Conservation (phyloP, 495 filamentous ascomycete genomes). For the Penicillium antarcticum region DNA sequence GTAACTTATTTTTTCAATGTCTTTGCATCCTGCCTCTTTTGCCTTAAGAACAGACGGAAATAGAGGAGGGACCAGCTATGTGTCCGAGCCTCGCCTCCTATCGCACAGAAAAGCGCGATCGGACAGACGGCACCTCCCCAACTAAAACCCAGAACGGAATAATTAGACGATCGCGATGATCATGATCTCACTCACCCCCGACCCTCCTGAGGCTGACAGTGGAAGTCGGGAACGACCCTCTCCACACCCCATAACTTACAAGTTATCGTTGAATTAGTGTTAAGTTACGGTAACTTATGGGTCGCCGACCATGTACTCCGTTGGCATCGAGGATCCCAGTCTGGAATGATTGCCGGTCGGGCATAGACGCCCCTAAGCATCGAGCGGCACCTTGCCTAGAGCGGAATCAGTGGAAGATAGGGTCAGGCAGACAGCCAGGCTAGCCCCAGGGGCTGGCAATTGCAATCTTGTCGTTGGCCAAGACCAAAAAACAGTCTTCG, state of each 20-base stretch:
- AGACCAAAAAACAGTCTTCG: constrained; percentile 5
- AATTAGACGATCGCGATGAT: constrained; percentile 27
- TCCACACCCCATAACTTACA: background rate
- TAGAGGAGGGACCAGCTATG: background rate
- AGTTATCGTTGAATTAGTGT: background rate
- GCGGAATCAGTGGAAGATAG: background rate
- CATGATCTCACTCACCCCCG: constrained; percentile 12
- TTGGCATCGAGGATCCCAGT: no score
- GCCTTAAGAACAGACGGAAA: background rate
- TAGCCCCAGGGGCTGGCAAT: background rate
- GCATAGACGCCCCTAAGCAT: no score
- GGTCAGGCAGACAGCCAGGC: background rate
- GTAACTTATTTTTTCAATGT: no score
- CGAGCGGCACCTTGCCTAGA: no score
- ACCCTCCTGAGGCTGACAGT: background rate
- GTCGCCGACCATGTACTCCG: no score
- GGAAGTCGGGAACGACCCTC: background rate
- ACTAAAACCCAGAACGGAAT: constrained; percentile 14
- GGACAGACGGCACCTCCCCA: background rate
- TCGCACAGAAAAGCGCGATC: constrained; percentile 4
- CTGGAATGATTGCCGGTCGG: no score
- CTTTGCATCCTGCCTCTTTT: background rate
- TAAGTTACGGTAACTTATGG: no score
- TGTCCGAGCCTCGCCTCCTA: background rate
- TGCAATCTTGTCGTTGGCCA: background rate